Conservation (phyloP, 1,139 yeast genomes). For the Suhomyces wounanorum region DNA sequence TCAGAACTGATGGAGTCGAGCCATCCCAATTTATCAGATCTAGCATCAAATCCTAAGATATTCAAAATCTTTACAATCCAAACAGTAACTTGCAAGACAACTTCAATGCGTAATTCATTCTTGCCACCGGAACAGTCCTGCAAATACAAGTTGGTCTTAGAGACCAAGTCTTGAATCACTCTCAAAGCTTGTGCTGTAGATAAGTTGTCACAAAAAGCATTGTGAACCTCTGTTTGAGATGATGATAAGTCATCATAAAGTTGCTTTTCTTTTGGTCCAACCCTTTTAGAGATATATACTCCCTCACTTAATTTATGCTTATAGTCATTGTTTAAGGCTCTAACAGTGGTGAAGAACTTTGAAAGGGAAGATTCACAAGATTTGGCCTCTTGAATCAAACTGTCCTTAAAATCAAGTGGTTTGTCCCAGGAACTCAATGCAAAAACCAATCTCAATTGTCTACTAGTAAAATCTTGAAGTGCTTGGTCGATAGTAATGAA, state of each 20-base stretch:
- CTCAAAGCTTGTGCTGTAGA: slow-evolving; percentile 77
- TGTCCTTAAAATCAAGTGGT: slow-evolving; percentile 88
- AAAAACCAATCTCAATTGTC: slow-evolving; percentile 88
- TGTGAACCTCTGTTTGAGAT: slow-evolving; percentile 67
- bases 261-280: slow-evolving; percentile 52
- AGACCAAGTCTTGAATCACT: slow-evolving; percentile 64
- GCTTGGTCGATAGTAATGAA: slow-evolving; percentile 96
- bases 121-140: slow-evolving; percentile 50
- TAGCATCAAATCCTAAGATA: slow-evolving; percentile 73
- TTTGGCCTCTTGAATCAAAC: slow-evolving; percentile 73
- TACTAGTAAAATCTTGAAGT: slow-evolving; percentile 61
- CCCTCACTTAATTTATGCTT: slow-evolving; percentile 51
- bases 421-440: slow-evolving; percentile 91
- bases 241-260: slow-evolving; percentile 52
- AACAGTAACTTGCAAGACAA: slow-evolving; percentile 59
- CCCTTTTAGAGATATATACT: slow-evolving; percentile 55
- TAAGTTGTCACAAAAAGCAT: slow-evolving; percentile 84
- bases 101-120: slow-evolving; percentile 58
- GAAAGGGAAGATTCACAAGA: slow-evolving; percentile 71
- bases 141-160: slow-evolving; percentile 72
- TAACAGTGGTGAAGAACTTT: slow-evolving; percentile 80
- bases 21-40: slow-evolving; percentile 83
- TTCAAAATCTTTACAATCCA: slow-evolving; percentile 73
- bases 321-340: slow-evolving; percentile 71
- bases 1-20: slow-evolving; percentile 34